A percentile compares a stretch with the other conserved stretches of the same genome.
Evolutionary conservation across 352 stramenopile genomes (phyloP).

Genomic region (Phytopythium montanum): DNA sequence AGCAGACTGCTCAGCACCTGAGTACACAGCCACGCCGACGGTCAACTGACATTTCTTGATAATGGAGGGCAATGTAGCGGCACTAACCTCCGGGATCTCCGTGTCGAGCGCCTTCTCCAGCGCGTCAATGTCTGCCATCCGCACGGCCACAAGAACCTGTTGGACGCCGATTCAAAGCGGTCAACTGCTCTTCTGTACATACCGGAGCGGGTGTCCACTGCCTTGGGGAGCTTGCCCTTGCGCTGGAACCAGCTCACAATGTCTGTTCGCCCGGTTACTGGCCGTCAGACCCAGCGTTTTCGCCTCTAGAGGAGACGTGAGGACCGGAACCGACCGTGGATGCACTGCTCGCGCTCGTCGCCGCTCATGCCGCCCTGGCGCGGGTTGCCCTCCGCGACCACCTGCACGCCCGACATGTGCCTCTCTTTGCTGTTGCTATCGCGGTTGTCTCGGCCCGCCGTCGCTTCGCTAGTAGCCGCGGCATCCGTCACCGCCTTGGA

Average conservation of each 20-base stretch:
- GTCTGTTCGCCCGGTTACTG: slow-evolving; percentile 22
- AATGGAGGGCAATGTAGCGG: neutral
- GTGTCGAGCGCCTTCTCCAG: slow-evolving; percentile 63
- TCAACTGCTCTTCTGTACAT: neutral
- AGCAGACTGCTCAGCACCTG: slow-evolving; percentile 63
- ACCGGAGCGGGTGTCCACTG: slow-evolving; percentile 45
- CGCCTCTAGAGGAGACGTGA: neutral
- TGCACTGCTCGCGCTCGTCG: slow-evolving; percentile 78
- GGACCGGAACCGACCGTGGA: slow-evolving; percentile 38
- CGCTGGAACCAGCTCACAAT: slow-evolving; percentile 85
- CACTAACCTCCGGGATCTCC: slow-evolving; percentile 49
- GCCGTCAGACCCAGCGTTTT: neutral
- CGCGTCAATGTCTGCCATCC: slow-evolving; percentile 54
- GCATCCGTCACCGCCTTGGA: neutral
- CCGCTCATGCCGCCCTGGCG: slow-evolving; percentile 76
- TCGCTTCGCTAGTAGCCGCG: neutral
- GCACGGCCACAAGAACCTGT: neutral
- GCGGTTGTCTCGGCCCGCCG: no score
- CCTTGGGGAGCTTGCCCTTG: slow-evolving; percentile 58
- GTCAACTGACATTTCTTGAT: neutral
- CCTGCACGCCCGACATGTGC: slow-evolving; percentile 71
- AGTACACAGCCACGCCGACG: neutral
- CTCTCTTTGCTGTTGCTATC: neutral
- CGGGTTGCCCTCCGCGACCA: slow-evolving; percentile 66
- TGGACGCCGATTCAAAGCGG: neutral